Evolutionary conservation across 2,329 filamentous ascomycete species (phyloP).

Genomic region (Diplodia corticola): DNA sequence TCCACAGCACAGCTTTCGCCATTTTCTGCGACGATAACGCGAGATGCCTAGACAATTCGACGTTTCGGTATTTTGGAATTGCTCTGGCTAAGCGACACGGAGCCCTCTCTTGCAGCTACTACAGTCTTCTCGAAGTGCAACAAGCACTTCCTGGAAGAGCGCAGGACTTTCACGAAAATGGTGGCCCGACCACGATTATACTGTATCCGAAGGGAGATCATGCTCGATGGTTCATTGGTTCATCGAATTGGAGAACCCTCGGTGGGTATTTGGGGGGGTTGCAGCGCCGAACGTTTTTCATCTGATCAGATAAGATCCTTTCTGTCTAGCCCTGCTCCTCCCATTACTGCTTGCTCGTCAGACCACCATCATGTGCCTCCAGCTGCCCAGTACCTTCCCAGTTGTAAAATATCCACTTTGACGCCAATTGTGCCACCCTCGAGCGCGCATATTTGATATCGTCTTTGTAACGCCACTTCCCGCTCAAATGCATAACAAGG

Average conservation of each 20-base stretch:
- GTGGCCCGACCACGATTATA: background rate
- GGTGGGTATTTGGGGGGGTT: background rate
- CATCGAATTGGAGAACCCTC: background rate
- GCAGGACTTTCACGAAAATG: background rate
- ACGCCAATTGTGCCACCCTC: slow-evolving; percentile 5
- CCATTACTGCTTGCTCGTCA: background rate
- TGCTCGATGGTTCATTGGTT: background rate
- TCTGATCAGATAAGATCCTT: slow-evolving; percentile 10
- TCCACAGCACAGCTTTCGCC: background rate
- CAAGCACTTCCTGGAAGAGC: background rate
- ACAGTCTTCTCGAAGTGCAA: background rate
- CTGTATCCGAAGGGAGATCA: background rate
- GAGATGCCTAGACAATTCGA: background rate
- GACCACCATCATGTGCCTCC: background rate
- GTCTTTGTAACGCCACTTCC: slow-evolving; percentile 12
- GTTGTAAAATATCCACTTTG: background rate
- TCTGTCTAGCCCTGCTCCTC: background rate
- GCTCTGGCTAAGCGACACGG: background rate
- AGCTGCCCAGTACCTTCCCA: background rate
- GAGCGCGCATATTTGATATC: background rate
- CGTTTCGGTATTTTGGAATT: background rate
- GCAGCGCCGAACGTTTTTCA: background rate
- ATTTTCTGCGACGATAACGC: background rate
- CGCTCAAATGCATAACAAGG: slow-evolving; percentile 23
- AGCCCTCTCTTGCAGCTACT: background rate